phyloP scores from a whole-genome alignment of 305 asterid species.

The Solanum hybrid region DNA sequence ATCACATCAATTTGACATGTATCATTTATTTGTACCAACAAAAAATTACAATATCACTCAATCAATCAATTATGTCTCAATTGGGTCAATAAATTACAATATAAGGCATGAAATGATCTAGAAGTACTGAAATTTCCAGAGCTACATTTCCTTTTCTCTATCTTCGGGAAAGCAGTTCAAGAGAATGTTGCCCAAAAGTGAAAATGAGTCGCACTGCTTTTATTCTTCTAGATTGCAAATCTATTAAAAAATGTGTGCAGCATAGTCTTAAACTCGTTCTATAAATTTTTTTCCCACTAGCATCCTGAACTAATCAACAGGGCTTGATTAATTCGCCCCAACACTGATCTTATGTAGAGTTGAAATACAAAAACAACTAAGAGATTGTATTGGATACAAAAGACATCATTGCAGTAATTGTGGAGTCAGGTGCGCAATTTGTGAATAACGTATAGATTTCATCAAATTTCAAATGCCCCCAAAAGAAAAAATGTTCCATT shows the following conservation, averaged over 20 bases:
- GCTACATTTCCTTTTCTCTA: neutral
- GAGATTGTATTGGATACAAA: neutral
- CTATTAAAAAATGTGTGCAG: neutral
- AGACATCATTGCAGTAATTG: neutral
- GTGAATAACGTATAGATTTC: neutral
- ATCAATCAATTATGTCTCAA: neutral
- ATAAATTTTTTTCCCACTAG: neutral
- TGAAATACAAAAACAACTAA: neutral
- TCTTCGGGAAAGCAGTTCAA: neutral
- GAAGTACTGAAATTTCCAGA: neutral
- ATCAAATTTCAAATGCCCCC: neutral
- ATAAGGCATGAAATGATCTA: neutral
- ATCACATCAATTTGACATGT: neutral
- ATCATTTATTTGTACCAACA: neutral
- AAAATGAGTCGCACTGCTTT: neutral
- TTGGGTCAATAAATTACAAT: neutral
- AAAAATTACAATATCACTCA: neutral
- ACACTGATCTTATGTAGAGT: conserved; percentile 1
- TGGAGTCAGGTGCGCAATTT: neutral
- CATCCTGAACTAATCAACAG: neutral
- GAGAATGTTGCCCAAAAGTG: neutral
- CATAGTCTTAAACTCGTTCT: neutral
- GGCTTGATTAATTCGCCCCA: neutral
- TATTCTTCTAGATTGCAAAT: neutral
- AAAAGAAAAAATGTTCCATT: neutral